These are phyloP conservation scores for Amanita molliuscula DNA, from an alignment of 768 basidiomycete genomes.

Conservation along the genomic window DNA sequence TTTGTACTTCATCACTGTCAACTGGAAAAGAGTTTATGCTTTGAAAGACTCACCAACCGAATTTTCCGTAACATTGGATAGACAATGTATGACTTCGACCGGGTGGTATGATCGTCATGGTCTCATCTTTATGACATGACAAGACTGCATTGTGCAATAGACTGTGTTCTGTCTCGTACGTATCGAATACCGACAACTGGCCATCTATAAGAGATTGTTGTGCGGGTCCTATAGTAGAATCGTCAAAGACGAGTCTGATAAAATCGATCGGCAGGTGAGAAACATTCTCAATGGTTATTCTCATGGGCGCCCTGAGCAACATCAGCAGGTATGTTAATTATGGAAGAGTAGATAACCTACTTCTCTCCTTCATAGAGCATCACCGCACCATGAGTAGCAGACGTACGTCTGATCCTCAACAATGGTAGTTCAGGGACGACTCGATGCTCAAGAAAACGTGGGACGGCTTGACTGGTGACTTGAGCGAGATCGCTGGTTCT, in stretches of 20 bases:
- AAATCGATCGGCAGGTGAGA: constrained; percentile 80
- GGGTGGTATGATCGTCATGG: constrained; percentile 43
- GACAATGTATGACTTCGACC: constrained; percentile 61
- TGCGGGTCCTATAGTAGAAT: constrained; percentile 74
- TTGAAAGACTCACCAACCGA: constrained; percentile 70
- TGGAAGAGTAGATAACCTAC: constrained; percentile 30
- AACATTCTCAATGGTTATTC: constrained; percentile 84
- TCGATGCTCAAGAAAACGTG: constrained; percentile 63
- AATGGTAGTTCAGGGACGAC: constrained; percentile 86
- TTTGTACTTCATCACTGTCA: constrained; percentile 42
- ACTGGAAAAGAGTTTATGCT: not conserved
- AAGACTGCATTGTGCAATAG: constrained; percentile 73
- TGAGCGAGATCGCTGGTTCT: constrained; percentile 23
- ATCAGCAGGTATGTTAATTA: not conserved
- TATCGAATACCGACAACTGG: constrained; percentile 70
- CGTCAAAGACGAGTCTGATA: constrained; percentile 78
- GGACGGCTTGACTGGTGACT: not conserved
- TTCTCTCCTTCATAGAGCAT: constrained; percentile 95
- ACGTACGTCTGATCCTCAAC: constrained; percentile 76
- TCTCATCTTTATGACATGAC: constrained; percentile 52
- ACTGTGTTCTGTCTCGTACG: constrained; percentile 85
- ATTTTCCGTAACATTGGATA: constrained; percentile 78
- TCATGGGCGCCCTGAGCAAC: constrained; percentile 59
- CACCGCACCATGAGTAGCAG: constrained; percentile 86
- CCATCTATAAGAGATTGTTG: constrained; percentile 74